Conservation (phyloP, 2,329 filamentous ascomycete genomes). For the Remersonia thermophila region DNA sequence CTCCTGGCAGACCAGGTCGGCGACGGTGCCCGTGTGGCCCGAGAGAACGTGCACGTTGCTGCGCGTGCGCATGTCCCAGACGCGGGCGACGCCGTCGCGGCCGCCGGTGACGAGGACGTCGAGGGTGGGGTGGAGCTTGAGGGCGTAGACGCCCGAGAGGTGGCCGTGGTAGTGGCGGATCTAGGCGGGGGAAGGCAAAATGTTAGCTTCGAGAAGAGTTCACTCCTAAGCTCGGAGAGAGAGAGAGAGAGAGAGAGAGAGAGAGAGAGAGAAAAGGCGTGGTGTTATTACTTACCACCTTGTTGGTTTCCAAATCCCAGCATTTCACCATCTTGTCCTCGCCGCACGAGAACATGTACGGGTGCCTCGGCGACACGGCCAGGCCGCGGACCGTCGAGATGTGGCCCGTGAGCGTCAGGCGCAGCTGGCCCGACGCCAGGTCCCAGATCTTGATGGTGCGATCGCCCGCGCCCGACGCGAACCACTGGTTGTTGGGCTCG, state of each 20-base stretch:
- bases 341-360: slow-evolving; percentile 93
- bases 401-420: slow-evolving; percentile 81
- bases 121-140: slow-evolving; percentile 85
- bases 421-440: slow-evolving; percentile 71
- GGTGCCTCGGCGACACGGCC: slow-evolving; percentile 84
- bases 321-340: slow-evolving; percentile 99
- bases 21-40: slow-evolving; percentile 83
- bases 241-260: too few relatives aligned
- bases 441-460: slow-evolving; percentile 99
- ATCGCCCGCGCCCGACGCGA: slow-evolving; percentile 88
- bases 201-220: slow-evolving; percentile 1
- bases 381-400: slow-evolving; percentile 88
- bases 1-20: slow-evolving; percentile 85
- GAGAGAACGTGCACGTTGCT: slow-evolving; percentile 89
- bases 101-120: slow-evolving; percentile 93
- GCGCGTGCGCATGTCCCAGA: slow-evolving; percentile 97
- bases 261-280: too few relatives aligned
- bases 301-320: slow-evolving; percentile 99
- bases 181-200: not conserved
- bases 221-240: too few relatives aligned
- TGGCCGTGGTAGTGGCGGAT: slow-evolving; percentile 97
- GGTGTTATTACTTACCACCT: slow-evolving; percentile 44
- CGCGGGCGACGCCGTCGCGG: slow-evolving; percentile 82
- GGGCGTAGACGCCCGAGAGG: slow-evolving; percentile 85
- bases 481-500: slow-evolving; percentile 95